A percentile compares a stretch with the other conserved stretches of the same genome.
These are phyloP conservation scores for Paraphoma sp. DNA, from an alignment of 2,329 filamentous ascomycete genomes.

Conservation along the genomic window DNA sequence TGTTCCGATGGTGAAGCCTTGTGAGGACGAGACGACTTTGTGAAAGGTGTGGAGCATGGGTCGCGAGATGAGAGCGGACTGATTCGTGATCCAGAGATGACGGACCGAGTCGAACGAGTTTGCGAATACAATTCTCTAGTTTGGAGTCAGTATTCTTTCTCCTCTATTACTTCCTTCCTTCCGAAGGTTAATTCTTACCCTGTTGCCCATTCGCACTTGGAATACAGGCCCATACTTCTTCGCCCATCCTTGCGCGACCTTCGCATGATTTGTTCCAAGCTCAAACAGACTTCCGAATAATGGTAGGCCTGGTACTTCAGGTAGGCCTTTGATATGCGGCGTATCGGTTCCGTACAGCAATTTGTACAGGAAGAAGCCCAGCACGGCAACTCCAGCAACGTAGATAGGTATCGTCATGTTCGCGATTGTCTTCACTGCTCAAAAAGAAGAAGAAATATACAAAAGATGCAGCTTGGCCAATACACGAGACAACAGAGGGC, in stretches of 20 bases:
- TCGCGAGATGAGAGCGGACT: conserved; percentile 77
- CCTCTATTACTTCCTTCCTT: neutral
- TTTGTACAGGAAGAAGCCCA: conserved; percentile 50
- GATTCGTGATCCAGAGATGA: conserved; percentile 78
- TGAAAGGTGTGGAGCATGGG: conserved; percentile 84
- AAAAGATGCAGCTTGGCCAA: conserved; percentile 2
- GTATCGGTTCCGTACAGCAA: conserved; percentile 55
- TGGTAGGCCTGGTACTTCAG: conserved; percentile 56
- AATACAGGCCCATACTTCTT: conserved; percentile 59
- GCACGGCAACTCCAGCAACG: conserved; percentile 49
- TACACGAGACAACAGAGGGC: neutral
- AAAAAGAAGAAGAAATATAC: neutral
- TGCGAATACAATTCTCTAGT: conserved; percentile 73
- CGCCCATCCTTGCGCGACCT: conserved; percentile 54
- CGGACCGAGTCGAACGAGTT: conserved; percentile 79
- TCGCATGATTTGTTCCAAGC: conserved; percentile 55
- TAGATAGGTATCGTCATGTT: conserved; percentile 51
- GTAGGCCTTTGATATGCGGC: conserved; percentile 57
- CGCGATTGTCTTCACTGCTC: neutral
- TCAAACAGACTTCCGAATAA: conserved; percentile 56
- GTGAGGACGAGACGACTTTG: conserved; percentile 75
- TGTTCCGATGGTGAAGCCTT: conserved; percentile 83
- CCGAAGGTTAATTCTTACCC: conserved; percentile 48
- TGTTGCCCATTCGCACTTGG: conserved; percentile 68
- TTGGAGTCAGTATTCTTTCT: conserved; percentile 2